These are phyloP conservation scores for Citrus reticulata DNA, from an alignment of 345 rosid species.

Conservation along the genomic window DNA sequence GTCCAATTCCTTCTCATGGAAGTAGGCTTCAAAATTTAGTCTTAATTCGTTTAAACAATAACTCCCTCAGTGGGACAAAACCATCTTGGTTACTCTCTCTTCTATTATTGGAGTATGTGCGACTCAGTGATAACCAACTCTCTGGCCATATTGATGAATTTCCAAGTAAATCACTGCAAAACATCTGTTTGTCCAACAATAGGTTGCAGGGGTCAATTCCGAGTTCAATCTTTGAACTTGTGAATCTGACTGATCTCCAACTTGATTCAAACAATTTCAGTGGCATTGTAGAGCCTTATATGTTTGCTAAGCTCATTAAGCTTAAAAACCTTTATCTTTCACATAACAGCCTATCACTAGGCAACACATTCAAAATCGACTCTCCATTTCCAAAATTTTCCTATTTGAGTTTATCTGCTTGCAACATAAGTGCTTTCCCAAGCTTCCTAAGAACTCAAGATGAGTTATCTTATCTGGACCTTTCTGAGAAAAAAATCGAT, in stretches of 20 bases:
- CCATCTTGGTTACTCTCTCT: conserved; percentile 17
- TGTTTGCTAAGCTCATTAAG: conserved; percentile 16
- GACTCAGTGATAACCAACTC: neutral
- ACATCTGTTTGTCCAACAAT: conserved; percentile 5
- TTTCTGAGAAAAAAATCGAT: neutral
- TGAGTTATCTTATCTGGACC: neutral
- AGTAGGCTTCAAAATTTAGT: neutral
- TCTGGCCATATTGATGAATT: conserved; percentile 12
- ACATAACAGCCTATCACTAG: neutral
- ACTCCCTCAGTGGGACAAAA: conserved; percentile 9
- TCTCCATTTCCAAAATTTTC: neutral
- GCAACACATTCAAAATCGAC: neutral
- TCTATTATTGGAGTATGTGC: neutral
- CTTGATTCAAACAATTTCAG: conserved; percentile 20
- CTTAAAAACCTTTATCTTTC: conserved; percentile 9
- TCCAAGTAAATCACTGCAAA: neutral
- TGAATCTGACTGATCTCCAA: neutral
- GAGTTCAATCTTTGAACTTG: neutral
- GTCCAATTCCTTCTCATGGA: neutral
- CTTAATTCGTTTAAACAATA: neutral
- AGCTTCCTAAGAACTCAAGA: neutral
- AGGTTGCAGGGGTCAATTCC: conserved; percentile 17
- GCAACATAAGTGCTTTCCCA: neutral
- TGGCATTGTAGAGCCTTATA: conserved; percentile 5
- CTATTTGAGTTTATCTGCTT: neutral